phyloP scores from a whole-genome alignment of 148 eudicot species.

The Vaccinium corymbosum region DNA sequence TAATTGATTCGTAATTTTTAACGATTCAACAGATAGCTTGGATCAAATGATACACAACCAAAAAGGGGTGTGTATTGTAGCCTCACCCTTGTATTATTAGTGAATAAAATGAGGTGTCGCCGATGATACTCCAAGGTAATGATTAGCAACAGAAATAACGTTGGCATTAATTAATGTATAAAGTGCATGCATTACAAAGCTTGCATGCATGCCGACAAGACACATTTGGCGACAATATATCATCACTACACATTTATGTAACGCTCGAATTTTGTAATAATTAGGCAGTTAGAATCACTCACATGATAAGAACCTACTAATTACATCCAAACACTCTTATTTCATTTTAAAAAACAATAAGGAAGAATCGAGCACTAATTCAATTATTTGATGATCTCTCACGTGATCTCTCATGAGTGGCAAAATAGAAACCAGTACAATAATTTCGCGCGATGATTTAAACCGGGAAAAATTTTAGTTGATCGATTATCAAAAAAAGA shows the following conservation, averaged over 20 bases:
- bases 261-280: slow-evolving; percentile 6
- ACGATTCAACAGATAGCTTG: no score
- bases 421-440: background rate
- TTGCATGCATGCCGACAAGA: background rate
- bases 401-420: no score
- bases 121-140: background rate
- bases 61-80: no score
- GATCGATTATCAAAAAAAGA: no score
- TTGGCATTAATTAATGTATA: background rate
- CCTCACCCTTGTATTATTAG: no score
- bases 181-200: background rate
- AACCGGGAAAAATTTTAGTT: background rate
- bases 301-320: slow-evolving; percentile 2
- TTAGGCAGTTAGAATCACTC: background rate
- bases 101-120: background rate
- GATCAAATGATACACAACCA: no score
- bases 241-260: slow-evolving; percentile 4
- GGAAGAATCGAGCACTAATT: no score
- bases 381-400: background rate
- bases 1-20: no score
- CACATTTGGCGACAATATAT: background rate
- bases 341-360: background rate
- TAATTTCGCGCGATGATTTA: background rate
- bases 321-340: background rate
- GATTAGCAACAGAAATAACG: background rate